Evolutionary conservation across 2,329 filamentous ascomycete genomes (phyloP).

Genomic region (Fusarium nodosum): DNA sequence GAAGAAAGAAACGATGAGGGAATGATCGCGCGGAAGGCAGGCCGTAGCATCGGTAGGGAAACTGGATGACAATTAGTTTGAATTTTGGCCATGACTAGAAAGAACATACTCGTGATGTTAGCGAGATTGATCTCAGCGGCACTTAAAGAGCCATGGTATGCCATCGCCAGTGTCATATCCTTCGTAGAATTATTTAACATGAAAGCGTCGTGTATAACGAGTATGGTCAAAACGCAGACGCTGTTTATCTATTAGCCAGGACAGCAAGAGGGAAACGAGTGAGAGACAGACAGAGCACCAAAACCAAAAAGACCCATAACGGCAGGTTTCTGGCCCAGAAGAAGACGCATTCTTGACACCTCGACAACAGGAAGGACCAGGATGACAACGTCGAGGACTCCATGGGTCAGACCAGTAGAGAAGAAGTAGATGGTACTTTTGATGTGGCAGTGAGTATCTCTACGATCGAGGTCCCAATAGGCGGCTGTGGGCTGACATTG

Average conservation of each 20-base stretch:
- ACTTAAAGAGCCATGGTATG: conserved; percentile 45
- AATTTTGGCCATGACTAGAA: accelerated
- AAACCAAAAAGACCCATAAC: conserved; percentile 50
- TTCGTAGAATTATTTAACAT: conserved; percentile 32
- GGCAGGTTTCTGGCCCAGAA: conserved; percentile 48
- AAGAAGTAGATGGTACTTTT: conserved; percentile 51
- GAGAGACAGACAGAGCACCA: conserved; percentile 46
- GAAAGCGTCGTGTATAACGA: conserved; percentile 43
- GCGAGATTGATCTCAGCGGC: conserved; percentile 49
- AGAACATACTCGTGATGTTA: conserved; percentile 45
- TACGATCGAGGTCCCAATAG: conserved; percentile 51
- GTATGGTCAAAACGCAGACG: conserved; percentile 45
- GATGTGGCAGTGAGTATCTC: conserved; percentile 48
- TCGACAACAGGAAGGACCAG: conserved; percentile 51
- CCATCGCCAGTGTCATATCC: conserved; percentile 48
- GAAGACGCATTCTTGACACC: conserved; percentile 50
- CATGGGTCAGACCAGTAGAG: conserved; percentile 50
- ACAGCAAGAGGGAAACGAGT: accelerated
- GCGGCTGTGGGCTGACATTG: conserved; percentile 53
- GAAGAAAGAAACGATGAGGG: conserved; percentile 27
- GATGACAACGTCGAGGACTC: conserved; percentile 52
- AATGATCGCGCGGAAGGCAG: conserved; percentile 25
- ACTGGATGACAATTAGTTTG: conserved; percentile 2
- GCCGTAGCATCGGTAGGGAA: conserved; percentile 41
- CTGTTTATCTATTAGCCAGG: background rate